Evolutionary conservation across 352 stramenopile genomes (phyloP), one percentile per base, ranked within the genome.

Genomic region (Thalassiosira mediterranea): DNA sequence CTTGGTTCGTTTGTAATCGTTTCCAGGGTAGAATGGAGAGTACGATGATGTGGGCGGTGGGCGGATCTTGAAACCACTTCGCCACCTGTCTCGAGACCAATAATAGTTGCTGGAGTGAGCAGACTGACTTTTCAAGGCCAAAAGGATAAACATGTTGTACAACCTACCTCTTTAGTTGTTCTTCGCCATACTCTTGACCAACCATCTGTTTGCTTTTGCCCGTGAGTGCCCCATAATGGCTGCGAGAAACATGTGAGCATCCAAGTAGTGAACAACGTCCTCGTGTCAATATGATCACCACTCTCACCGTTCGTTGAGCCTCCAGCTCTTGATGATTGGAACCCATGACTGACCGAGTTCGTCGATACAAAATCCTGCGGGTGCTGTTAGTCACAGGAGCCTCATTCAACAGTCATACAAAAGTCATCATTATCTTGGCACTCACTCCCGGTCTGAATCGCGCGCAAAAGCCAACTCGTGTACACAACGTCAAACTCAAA

Each of bases 121-220:
- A n/a, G n/a, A n/a, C n/a, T n/a, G n/a, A n/a, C n/a, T n/a, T n/a
- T n/a, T n/a, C n/a, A n/a, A n/a, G n/a, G n/a, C n/a, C n/a, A n/a
- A n/a, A n/a, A n/a, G n/a, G n/a, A n/a, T n/a, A n/a, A n/a, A n/a
- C n/a, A n/a, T n/a, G n/a, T n/a, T n/a, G n/a, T n/a, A 96, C 90
- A 23, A 95, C 93, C 25, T 95, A 44, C 37, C 81, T 37, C 59
- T 96, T 92, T 56, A 98, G 83, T 84, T 98, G 94, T 28, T 96
- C 93, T 46, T 96, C 87, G 54, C 95, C 95, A 88, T 98, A 95
- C 75, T 96, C 91, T 67, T 98, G 93, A 26, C 96, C 93, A 0
- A 97, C 97, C 89, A 98, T 97, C 78, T 97, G 90, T 87, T 98
- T 98, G 72, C 96, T 96, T 19, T 98, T 87, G 11, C 95, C 96